phyloP scores from a whole-genome alignment of 139 green algal species.

The Spirogloea muscicola region DNA sequence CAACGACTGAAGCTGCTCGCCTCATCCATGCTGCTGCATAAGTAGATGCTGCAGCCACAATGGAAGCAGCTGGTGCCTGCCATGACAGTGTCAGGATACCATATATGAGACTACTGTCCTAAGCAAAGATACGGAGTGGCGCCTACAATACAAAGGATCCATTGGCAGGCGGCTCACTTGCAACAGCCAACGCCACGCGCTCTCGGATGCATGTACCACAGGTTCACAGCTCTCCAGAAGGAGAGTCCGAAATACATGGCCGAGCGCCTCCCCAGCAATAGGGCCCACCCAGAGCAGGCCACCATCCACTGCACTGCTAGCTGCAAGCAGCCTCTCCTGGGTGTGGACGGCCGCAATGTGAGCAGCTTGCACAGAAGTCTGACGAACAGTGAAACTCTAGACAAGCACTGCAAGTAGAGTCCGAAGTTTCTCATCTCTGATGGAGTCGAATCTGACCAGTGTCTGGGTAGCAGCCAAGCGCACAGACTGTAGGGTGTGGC shows the following conservation, averaged over 20 bases:
- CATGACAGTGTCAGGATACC: too few relatives aligned
- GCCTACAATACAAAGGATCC: too few relatives aligned
- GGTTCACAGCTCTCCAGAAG: constrained; percentile 63
- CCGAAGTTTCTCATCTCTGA: too few relatives aligned
- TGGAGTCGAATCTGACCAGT: too few relatives aligned
- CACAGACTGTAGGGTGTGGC: constrained; percentile 70
- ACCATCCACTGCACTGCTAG: neutral
- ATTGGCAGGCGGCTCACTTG: too few relatives aligned
- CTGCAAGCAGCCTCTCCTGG: constrained; percentile 18
- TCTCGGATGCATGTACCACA: constrained; percentile 51
- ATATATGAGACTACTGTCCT: too few relatives aligned
- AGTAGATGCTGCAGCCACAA: neutral
- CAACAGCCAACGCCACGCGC: constrained; percentile 66
- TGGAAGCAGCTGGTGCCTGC: neutral
- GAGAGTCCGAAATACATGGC: constrained; percentile 74
- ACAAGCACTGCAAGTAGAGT: too few relatives aligned
- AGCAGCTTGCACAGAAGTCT: too few relatives aligned
- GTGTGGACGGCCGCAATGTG: too few relatives aligned
- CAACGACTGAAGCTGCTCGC: neutral
- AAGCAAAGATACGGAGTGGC: too few relatives aligned
- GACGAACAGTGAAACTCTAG: too few relatives aligned
- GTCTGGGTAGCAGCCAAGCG: constrained; percentile 60
- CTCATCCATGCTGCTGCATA: constrained; percentile 8
- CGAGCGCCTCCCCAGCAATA: constrained; percentile 50
- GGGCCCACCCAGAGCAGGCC: constrained; percentile 47